Base-by-base conservation (phyloP, 345 rosid genomes). In the Salix dunnii region DNA sequence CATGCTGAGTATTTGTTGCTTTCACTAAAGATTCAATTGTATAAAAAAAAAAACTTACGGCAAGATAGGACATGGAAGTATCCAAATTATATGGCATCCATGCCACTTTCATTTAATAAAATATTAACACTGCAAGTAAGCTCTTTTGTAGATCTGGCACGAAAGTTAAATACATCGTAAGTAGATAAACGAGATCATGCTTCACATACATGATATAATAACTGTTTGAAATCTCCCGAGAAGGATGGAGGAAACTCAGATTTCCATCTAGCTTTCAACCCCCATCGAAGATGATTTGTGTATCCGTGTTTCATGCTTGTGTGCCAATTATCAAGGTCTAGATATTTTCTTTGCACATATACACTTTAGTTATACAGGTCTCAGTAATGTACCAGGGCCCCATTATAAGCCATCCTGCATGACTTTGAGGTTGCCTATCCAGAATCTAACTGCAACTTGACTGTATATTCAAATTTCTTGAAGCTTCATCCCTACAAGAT, bases 341-440 rank as follows among this genome's bases (percentile, higher is more conserved):
- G 31, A 33, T 38, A 63, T 65, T 28, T 75, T 7, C 66, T 16
- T 68, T 66, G 23, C 18, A 63, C 35, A 42, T 70, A 60, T 36
- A 42, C 0, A 31, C 48, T 67, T 72, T 51, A 10, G 61, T 67
- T 60, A 14, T 67, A 53, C 23, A 65, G 77, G 20, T 53, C 67
- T 49, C 23, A 66, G n/a, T 38, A 48, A 61, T 4, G 53, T 49
- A 58, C 64, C 70, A 76, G 31, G 28, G 46, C 43, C 36, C 55
- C n/a, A 20, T 55, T n/a, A n/a, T 55, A 55, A 55, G 62, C 11
- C 1, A 4, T 3, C 62, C 28, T 36, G 38, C 53, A 36, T 75
- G 73, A 70, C 53, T 16, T 25, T 49, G 61, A 68, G 48, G 68
- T 72, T n/a, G 66, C 40, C 51, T 73, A 76, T 28, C 74, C 46